phyloP scores from a whole-genome alignment of 2,329 filamentous ascomycete species.

The Emmonsiellopsis sp. region DNA sequence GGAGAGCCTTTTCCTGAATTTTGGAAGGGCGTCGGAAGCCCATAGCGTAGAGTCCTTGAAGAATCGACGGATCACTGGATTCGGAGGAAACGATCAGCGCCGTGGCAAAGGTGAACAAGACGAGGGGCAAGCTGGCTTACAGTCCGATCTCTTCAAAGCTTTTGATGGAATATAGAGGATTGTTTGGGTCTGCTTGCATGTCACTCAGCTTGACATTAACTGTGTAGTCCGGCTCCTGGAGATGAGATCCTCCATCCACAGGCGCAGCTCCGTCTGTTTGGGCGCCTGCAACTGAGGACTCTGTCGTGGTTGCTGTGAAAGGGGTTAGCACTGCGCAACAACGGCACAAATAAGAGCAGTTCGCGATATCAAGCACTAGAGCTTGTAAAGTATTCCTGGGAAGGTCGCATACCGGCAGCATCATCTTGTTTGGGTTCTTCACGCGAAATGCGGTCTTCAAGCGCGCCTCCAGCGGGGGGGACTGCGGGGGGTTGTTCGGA shows the following conservation, averaged over 20 bases:
- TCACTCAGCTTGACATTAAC: constrained; percentile 91
- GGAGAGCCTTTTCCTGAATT: constrained; percentile 91
- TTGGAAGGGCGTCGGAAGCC: constrained; percentile 94
- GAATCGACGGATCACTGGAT: constrained; percentile 51
- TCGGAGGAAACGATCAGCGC: constrained; percentile 1
- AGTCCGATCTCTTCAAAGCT: constrained; percentile 79
- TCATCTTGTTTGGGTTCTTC: constrained; percentile 21
- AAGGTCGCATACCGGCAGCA: neutral
- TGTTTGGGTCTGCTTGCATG: constrained; percentile 74
- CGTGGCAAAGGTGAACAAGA: neutral
- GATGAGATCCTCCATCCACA: constrained; percentile 38
- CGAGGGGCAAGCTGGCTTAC: constrained; percentile 44
- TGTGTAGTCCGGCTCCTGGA: constrained; percentile 68
- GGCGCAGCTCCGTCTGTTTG: constrained; percentile 35
- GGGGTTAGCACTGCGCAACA: constrained; percentile 13
- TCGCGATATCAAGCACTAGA: neutral
- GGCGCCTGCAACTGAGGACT: constrained; percentile 16
- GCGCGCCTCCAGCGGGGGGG: constrained; percentile 27
- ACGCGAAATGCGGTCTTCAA: constrained; percentile 42
- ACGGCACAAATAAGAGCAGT: neutral
- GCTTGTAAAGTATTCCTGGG: neutral
- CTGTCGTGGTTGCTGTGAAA: constrained; percentile 12
- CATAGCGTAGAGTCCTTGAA: constrained; percentile 69
- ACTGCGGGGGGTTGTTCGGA: constrained; percentile 22
- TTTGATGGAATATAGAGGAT: constrained; percentile 76